Evolutionary conservation across 2,329 filamentous ascomycete species (phyloP), one percentile per base, ranked within the genome.

Genomic region (Fusarium incarnatum): DNA sequence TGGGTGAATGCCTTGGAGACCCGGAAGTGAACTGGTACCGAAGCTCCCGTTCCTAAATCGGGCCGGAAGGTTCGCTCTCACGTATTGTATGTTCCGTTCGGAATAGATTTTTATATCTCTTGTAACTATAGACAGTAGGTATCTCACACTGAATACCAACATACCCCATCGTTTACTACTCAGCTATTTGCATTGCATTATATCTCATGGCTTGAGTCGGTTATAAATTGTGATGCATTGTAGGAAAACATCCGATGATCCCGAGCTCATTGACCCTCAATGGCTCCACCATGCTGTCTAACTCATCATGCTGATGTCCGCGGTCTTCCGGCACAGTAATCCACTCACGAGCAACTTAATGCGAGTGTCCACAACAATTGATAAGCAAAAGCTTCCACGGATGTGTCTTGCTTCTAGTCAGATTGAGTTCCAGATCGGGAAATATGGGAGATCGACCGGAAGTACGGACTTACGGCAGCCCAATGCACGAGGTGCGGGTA

Each of bases 371-470:
- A 37, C 34, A 37, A 7, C 34, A 18, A 37, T 37, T 37, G 34
- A 37, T 37, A 37, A 37, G 34, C 34, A 37, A 37, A n/a, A 37
- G 6, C 34, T 37, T 37, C 34, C 34, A 37, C 18, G 34, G 10
- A 37, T 37, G 6, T 37, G 18, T 37, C 34, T 37, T 44, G 5
- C 15, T 28, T 25, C 18, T 20, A 15, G 25, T n/a, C 28, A 44
- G 23, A 44, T 15, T 22, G 3, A 9, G n/a, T 22, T 60, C 20
- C 8, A 5, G 12, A 45, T 47, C 20, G 12, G 32, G 57, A 53
- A 68, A 48, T 20, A 53, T 47, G 65, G 53, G 59, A 46, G 64
- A 58, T 68, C 53, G 59, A 49, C 53, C 64, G 64, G 65, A 58
- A 65, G 20, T 34, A 47, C 65, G 65, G 65, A 54, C 25, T 68